Base-by-base conservation (phyloP, 2,329 filamentous ascomycete genomes). In the Grosmannia serpens region DNA sequence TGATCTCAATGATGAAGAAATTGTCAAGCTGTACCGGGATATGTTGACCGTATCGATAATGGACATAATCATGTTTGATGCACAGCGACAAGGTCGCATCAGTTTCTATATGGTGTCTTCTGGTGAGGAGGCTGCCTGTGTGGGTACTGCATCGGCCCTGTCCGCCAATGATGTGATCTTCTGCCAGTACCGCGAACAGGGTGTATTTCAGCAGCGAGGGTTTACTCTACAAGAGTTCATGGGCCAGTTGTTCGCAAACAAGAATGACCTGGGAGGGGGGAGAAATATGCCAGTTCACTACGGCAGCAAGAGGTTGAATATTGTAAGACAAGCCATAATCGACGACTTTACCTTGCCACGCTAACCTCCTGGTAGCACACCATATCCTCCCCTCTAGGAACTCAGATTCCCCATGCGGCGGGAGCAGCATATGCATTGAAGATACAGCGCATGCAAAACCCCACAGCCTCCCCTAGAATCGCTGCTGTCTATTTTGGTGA, bases 271-370 rank as follows among this genome's bases (percentile, higher is more conserved):
- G 0, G 91, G 92, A 1, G 81, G 79, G 61, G 94, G 91, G 1
- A 84, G 92, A 62, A 97, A 96, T 67, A 99, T 99, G 94, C 94
- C 94, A 0, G 89, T 97, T 17, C 94, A 99, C 73, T 99, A 97
- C 67, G 91, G 91, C 53, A 91, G 87, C 70, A 83, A 79, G 59
- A 85, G 89, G 63, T 77, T 95, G 59, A 90, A 96, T 65, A 91
- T 96, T 67, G 88, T 91, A 70, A 70, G 82, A 75, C 20, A 2
- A 22, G 33, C 29, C 7, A 41, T 11, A 22, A 24, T 33, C 17
- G 15, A 26, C 3, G 17, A 9, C 29, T 11, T n/a, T 3, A 11
- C 10, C 29, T 8, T 24, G 20, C 1, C 49, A 22, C 47, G 22
- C 24, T 31, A 22, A 8, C 22, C 20, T 44, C 41, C 7, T 6